Percentiles rank a stretch among this genome's conserved stretches.
These are phyloP conservation scores for Globisporangium cylindrosporum DNA, from an alignment of 352 stramenopile genomes.

Conservation along the genomic window DNA sequence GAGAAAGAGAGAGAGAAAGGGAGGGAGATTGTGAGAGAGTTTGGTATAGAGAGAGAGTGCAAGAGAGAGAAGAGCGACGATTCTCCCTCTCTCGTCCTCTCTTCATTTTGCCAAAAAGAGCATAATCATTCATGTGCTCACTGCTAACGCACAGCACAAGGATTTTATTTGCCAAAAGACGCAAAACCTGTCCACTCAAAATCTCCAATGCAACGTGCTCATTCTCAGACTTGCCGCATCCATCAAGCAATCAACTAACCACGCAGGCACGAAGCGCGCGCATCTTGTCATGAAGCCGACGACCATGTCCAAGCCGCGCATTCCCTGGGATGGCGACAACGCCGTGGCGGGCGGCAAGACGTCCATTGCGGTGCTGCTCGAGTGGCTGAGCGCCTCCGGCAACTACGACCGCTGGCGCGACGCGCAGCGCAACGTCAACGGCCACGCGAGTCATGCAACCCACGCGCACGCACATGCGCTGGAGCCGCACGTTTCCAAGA, in stretches of 20 bases:
- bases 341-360: constrained; percentile 21
- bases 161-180: too few relatives aligned
- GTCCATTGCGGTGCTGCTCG: constrained; percentile 48
- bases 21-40: too few relatives aligned
- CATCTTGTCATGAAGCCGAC: background rate
- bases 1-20: too few relatives aligned
- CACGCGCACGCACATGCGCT: background rate
- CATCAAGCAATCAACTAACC: background rate
- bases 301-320: constrained; percentile 1
- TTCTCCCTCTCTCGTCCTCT: too few relatives aligned
- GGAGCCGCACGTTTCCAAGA: constrained; percentile 16
- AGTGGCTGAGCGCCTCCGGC: constrained; percentile 32
- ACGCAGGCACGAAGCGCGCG: too few relatives aligned
- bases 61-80: too few relatives aligned
- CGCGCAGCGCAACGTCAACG: constrained; percentile 8
- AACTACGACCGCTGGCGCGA: constrained; percentile 46
- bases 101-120: too few relatives aligned
- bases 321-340: constrained; percentile 15
- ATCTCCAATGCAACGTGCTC: background rate
- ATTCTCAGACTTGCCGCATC: background rate
- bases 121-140: too few relatives aligned
- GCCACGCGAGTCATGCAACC: background rate
- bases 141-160: too few relatives aligned
- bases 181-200: too few relatives aligned
- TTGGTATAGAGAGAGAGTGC: too few relatives aligned